phyloP scores from a whole-genome alignment of 2,329 filamentous ascomycete species.

The Arthrobotrys musiformis region DNA sequence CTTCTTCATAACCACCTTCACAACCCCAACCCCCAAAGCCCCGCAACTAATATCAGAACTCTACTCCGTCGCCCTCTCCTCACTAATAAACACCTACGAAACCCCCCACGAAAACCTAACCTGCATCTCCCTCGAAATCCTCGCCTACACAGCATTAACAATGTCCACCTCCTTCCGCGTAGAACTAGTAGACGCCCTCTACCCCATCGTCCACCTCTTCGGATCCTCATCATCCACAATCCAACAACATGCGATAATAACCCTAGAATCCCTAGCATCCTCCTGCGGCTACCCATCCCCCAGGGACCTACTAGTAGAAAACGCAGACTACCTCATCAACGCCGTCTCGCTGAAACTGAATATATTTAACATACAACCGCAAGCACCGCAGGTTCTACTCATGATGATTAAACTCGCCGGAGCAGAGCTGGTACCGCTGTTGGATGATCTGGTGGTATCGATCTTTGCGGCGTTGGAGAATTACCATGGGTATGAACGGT shows the following conservation, averaged over 20 bases:
- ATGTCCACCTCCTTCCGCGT: slow-evolving; percentile 76
- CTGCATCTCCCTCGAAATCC: slow-evolving; percentile 77
- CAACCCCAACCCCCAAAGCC: slow-evolving; percentile 54
- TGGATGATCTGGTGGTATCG: slow-evolving; percentile 89
- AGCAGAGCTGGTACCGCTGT: slow-evolving; percentile 80
- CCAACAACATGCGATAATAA: slow-evolving; percentile 82
- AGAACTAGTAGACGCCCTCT: slow-evolving; percentile 90
- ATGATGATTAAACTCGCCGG: slow-evolving; percentile 96
- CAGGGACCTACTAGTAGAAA: slow-evolving; percentile 83
- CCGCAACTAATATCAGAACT: slow-evolving; percentile 69
- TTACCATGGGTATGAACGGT: slow-evolving; percentile 88
- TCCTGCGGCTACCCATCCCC: slow-evolving; percentile 80
- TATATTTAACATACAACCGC: slow-evolving; percentile 88
- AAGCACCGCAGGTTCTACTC: slow-evolving; percentile 85
- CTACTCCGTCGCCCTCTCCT: slow-evolving; percentile 74
- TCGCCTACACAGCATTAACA: slow-evolving; percentile 78
- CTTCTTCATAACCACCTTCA: slow-evolving; percentile 65
- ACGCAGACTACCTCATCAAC: slow-evolving; percentile 96
- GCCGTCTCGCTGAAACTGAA: slow-evolving; percentile 89
- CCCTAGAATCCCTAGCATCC: slow-evolving; percentile 80
- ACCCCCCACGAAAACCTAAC: slow-evolving; percentile 67
- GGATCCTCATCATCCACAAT: slow-evolving; percentile 76
- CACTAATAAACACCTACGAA: slow-evolving; percentile 69
- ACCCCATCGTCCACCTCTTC: slow-evolving; percentile 88
- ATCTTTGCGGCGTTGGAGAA: slow-evolving; percentile 94